Evolutionary conservation across 306 rosid species (phyloP).

Genomic region (Lathyrus aphaca): DNA sequence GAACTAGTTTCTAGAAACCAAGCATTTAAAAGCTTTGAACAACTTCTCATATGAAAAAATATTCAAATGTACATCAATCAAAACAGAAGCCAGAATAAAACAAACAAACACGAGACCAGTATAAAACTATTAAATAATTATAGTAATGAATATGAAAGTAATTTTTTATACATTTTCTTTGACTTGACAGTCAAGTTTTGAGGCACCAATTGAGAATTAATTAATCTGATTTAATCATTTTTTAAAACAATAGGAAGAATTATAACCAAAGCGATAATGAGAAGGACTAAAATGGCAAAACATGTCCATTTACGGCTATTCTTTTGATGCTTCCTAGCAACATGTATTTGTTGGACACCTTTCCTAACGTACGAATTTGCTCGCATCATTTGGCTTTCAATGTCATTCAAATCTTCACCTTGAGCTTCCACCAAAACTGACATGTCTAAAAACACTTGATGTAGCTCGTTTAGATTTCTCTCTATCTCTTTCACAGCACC

Average conservation of each 20-base stretch:
- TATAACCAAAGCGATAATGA: constrained; percentile 53
- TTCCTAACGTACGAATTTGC: constrained; percentile 68
- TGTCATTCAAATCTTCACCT: constrained; percentile 82
- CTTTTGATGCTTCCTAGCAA: constrained; percentile 62
- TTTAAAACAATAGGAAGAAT: constrained; percentile 53
- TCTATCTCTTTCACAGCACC: constrained; percentile 81
- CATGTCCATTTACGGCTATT: constrained; percentile 66
- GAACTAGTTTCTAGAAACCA: background rate
- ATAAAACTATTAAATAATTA: no score
- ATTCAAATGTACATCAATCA: no score
- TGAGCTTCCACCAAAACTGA: constrained; percentile 79
- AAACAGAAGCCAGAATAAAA: no score
- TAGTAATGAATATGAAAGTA: no score
- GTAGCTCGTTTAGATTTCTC: constrained; percentile 77
- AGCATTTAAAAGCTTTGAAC: no score
- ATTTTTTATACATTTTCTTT: background rate
- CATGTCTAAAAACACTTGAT: constrained; percentile 95
- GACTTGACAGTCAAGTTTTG: constrained; percentile 26
- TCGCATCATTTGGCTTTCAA: constrained; percentile 71
- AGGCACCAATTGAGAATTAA: background rate
- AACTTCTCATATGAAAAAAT: no score
- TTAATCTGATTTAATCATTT: background rate
- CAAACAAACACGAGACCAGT: no score
- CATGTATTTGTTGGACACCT: constrained; percentile 59
- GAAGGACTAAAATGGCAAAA: constrained; percentile 51